These are phyloP conservation scores for Annulohypoxylon truncatum DNA, from an alignment of 2,329 filamentous ascomycete genomes.

Conservation along the genomic window DNA sequence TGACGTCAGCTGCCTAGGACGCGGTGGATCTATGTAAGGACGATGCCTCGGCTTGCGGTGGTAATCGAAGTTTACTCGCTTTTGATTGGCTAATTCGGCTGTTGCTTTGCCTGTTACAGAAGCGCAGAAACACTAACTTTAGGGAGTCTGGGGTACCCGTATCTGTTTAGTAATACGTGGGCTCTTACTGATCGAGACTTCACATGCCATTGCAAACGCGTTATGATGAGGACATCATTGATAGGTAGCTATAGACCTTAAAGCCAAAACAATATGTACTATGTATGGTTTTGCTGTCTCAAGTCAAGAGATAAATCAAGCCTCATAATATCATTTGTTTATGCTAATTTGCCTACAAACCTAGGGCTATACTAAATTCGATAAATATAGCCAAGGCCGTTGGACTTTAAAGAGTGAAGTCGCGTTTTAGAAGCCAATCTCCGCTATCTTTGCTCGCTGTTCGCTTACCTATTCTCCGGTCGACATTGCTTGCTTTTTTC, in stretches of 20 bases:
- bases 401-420: too few species aligned
- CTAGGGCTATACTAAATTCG: too few species aligned
- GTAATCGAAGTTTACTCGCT: conserved; percentile 16
- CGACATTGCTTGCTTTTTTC: not conserved
- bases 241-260: too few species aligned
- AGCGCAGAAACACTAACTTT: not conserved
- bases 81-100: conserved; percentile 31
- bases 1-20: conserved; percentile 17
- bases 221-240: not conserved
- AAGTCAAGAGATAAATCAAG: not conserved
- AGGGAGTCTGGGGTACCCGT: not conserved
- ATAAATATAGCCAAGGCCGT: not conserved
- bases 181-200: conserved; percentile 6
- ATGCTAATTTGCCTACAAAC: too few species aligned
- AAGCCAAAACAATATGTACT: too few species aligned
- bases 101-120: not conserved
- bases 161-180: not conserved
- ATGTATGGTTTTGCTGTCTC: not conserved
- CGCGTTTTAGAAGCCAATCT: not conserved
- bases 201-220: not conserved
- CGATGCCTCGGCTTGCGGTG: conserved; percentile 28
- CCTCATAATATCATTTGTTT: not conserved
- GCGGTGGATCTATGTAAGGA: conserved; percentile 7
- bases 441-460: not conserved
- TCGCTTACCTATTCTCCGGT: not conserved